phyloP scores from a whole-genome alignment of 2,329 filamentous ascomycete species.

The Epicoccum sorghinum region DNA sequence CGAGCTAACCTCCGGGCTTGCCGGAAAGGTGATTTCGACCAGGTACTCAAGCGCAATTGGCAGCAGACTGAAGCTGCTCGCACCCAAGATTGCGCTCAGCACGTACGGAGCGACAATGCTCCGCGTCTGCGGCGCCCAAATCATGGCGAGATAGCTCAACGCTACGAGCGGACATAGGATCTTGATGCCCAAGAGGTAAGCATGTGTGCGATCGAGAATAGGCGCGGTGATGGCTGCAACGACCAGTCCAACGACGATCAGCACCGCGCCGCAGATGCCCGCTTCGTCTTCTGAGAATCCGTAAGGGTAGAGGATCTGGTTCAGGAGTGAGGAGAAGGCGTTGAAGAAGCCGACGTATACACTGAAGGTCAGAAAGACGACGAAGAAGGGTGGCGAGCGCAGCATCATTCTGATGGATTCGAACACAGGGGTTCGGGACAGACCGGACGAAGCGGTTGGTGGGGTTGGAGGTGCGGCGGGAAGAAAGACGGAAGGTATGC shows the following conservation, averaged over 20 bases:
- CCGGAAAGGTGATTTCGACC: conserved; percentile 84
- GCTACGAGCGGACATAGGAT: conserved; percentile 76
- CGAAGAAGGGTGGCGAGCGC: conserved; percentile 73
- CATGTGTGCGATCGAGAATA: conserved; percentile 83
- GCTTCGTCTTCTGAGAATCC: conserved; percentile 82
- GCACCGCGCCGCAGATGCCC: conserved; percentile 84
- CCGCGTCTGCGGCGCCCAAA: conserved; percentile 76
- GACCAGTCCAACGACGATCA: conserved; percentile 88
- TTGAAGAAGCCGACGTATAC: conserved; percentile 95
- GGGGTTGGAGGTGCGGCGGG: conserved; percentile 79
- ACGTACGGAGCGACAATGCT: conserved; percentile 72
- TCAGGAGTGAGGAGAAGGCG: conserved; percentile 82
- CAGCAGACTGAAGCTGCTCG: conserved; percentile 77
- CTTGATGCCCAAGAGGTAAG: conserved; percentile 76
- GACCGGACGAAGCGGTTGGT: conserved; percentile 69
- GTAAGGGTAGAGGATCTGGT: conserved; percentile 88
- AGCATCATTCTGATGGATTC: conserved; percentile 57
- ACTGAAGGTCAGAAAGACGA: conserved; percentile 80
- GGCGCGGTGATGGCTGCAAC: conserved; percentile 77
- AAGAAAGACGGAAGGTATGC: conserved; percentile 81
- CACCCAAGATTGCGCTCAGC: conserved; percentile 77
- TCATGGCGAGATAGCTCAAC: conserved; percentile 74
- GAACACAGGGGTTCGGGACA: conserved; percentile 59
- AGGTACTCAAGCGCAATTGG: conserved; percentile 87
- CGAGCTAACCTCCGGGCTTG: conserved; percentile 82